Conservation (phyloP, 495 filamentous ascomycete species). For the Podospora appendiculata region DNA sequence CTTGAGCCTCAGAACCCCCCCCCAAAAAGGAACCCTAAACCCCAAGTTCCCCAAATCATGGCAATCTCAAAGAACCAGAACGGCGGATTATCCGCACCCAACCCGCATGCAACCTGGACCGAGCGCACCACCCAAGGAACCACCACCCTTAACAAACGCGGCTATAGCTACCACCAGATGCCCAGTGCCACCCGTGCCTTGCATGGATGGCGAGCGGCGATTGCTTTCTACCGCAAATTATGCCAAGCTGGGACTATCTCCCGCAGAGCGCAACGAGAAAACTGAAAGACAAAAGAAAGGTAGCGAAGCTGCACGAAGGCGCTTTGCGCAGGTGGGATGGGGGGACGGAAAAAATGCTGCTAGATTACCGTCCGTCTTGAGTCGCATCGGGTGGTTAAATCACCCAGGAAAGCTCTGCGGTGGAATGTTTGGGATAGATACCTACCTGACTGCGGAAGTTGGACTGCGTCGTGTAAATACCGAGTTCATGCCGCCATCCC, state of each 20-base stretch:
- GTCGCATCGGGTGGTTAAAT: constrained; percentile 13
- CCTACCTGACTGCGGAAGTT: neutral
- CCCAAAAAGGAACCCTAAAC: too few species aligned
- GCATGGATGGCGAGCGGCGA: neutral
- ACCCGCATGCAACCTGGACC: too few species aligned
- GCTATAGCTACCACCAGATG: too few species aligned
- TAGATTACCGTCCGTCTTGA: constrained; percentile 1
- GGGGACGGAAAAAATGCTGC: constrained; percentile 7
- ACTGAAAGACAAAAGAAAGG: too few species aligned
- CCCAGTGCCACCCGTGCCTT: neutral
- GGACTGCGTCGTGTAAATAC: neutral
- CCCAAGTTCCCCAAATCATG: too few species aligned
- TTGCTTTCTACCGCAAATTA: neutral
- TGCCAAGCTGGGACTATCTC: constrained; percentile 4
- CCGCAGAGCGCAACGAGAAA: neutral
- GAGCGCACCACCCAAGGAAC: too few species aligned
- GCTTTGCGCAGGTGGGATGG: neutral
- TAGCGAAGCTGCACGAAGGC: too few species aligned
- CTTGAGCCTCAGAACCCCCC: too few species aligned
- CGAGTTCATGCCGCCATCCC: neutral
- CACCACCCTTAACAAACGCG: too few species aligned
- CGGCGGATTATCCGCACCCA: too few species aligned
- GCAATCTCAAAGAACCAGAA: too few species aligned
- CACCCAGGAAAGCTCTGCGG: neutral
- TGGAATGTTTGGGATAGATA: neutral